A percentile compares a stretch with the other conserved stretches of the same genome.
These are phyloP conservation scores for Penicillium sp. DNA, from an alignment of 2,329 filamentous ascomycete genomes.

Conservation along the genomic window DNA sequence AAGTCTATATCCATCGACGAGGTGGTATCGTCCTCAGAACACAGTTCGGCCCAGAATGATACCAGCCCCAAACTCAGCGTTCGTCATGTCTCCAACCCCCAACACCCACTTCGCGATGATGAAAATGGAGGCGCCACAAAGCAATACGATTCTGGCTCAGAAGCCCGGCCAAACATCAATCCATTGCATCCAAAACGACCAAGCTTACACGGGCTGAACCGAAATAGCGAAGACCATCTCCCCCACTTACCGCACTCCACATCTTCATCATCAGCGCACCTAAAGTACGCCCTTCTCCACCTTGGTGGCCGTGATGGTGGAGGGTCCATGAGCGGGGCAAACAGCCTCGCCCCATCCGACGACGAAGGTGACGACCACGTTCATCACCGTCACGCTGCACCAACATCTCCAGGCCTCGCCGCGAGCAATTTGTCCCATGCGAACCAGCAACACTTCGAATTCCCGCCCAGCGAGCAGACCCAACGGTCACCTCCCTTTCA, in stretches of 20 bases:
- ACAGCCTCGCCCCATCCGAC: conserved; percentile 37
- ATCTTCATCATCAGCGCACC: conserved; percentile 17
- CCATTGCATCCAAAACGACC: conserved; percentile 16
- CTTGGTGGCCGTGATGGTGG: conserved; percentile 47
- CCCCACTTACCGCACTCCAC: conserved; percentile 25
- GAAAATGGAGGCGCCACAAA: not conserved
- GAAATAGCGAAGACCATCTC: conserved; percentile 31
- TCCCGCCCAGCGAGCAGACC: not conserved
- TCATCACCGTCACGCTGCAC: conserved; percentile 8
- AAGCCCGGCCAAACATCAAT: conserved; percentile 11
- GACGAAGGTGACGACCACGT: conserved; percentile 30
- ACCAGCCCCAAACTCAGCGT: not conserved
- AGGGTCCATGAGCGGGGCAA: conserved; percentile 46
- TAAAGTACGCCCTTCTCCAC: conserved; percentile 34
- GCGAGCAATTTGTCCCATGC: not conserved
- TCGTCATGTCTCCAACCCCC: not conserved
- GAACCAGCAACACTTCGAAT: conserved; percentile 3
- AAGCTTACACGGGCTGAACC: conserved; percentile 21
- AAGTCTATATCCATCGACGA: conserved; percentile 9
- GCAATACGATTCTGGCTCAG: conserved; percentile 11
- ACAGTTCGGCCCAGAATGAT: not conserved
- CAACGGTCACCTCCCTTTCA: conserved; percentile 25
- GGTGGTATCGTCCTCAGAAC: conserved; percentile 1
- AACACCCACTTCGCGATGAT: not conserved
- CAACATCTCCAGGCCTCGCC: not conserved